These are phyloP conservation scores for Salvia rosmarinus DNA, from an alignment of 257 asterid genomes.

Conservation along the genomic window DNA sequence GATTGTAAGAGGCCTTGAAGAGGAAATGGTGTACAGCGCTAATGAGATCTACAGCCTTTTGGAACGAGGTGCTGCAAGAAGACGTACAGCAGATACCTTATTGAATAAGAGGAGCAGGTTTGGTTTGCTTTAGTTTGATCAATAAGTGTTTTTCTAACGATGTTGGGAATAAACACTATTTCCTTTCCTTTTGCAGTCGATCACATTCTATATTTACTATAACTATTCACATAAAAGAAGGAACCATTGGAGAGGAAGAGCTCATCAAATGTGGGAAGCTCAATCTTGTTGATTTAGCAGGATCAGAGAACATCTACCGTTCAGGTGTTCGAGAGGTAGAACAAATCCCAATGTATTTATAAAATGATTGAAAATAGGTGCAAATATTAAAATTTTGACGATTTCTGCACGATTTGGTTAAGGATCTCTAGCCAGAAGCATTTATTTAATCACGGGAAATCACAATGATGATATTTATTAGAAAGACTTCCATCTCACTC, in stretches of 20 bases:
- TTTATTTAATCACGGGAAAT: not conserved
- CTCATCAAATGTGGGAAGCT: conserved; percentile 88
- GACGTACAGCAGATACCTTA: conserved; percentile 83
- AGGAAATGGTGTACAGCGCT: conserved; percentile 83
- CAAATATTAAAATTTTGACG: conserved; percentile 4
- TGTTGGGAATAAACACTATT: not conserved
- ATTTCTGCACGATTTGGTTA: not conserved
- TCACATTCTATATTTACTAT: conserved; percentile 86
- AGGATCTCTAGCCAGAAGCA: not conserved
- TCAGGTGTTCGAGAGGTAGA: conserved; percentile 88
- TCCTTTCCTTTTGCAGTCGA: conserved; percentile 54
- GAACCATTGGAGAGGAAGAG: conserved; percentile 75
- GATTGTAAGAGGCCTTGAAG: conserved; percentile 81
- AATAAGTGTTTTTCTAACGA: not conserved
- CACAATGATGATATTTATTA: not conserved
- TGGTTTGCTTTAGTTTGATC: conserved; percentile 12
- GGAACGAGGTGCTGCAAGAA: conserved; percentile 82
- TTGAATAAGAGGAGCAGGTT: conserved; percentile 81
- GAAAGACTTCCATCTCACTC: not conserved
- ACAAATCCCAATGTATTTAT: conserved; percentile 6
- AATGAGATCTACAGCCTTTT: conserved; percentile 74
- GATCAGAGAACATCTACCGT: conserved; percentile 83
- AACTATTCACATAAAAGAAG: conserved; percentile 76
- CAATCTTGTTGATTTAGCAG: conserved; percentile 91
- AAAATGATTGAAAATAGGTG: not conserved